phyloP scores from a whole-genome alignment of 2,329 filamentous ascomycete genomes.

The Sporothrix variecibatus region DNA sequence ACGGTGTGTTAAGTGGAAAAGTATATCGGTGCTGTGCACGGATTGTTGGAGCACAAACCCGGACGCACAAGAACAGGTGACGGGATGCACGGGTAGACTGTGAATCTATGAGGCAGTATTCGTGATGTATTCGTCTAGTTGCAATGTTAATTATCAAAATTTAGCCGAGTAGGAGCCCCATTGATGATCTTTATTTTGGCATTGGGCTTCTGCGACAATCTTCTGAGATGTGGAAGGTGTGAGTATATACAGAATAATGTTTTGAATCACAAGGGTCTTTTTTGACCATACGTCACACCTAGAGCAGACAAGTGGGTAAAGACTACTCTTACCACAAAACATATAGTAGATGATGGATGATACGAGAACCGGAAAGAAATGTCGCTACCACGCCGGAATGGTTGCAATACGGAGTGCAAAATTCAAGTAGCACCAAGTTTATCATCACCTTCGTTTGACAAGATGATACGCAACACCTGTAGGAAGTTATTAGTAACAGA shows the following conservation, averaged over 20 bases:
- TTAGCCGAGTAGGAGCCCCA: too few relatives aligned
- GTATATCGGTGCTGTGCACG: neutral
- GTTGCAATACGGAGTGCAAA: neutral
- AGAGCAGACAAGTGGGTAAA: neutral
- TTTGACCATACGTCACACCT: neutral
- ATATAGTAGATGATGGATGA: neutral
- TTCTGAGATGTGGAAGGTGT: too few relatives aligned
- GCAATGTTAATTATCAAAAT: too few relatives aligned
- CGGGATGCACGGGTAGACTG: neutral
- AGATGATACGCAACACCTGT: neutral
- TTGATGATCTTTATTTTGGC: too few relatives aligned
- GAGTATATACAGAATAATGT: too few relatives aligned
- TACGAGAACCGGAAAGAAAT: neutral
- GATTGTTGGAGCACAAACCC: neutral
- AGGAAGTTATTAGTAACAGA: too few relatives aligned
- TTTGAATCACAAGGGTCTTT: too few relatives aligned
- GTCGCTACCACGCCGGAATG: neutral
- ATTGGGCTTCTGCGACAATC: too few relatives aligned
- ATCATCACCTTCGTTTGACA: neutral
- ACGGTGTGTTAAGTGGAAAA: neutral
- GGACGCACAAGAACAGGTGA: neutral
- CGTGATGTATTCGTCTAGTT: neutral
- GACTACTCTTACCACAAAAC: neutral
- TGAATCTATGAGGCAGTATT: neutral
- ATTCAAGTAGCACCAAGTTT: neutral